Evolutionary conservation across 2,329 filamentous ascomycete genomes (phyloP), one percentile per base, ranked within the genome.

Genomic region (Sporothrix sp.): DNA sequence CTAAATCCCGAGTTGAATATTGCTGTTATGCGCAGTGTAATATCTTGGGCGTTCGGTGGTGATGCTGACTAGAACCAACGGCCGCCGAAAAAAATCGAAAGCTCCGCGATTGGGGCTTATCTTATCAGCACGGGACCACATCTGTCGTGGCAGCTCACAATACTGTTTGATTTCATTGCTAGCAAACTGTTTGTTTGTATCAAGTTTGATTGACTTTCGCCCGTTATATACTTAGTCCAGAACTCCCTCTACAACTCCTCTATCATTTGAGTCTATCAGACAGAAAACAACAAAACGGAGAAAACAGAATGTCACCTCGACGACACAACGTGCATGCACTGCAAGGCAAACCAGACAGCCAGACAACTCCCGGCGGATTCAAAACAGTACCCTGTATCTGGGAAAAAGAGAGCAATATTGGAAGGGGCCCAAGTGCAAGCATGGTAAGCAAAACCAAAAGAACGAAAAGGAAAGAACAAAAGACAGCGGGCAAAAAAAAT

Each of bases 71-170:
- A 32, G 42, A 6, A 30, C 18, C 14, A 23, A 7, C 7, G 14
- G 7, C 23, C 33, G 37, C 20, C 21, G 33, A 39, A 55, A 56
- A 56, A 57, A 55, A 49, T 50, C 30, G 23, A 38, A 11, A 14
- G 8, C 21, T 38, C n/a, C 18, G 21, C 16, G 18, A 32, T 30
- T 14, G n/a, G n/a, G n/a, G 8, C 54, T 53, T 57, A 57, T 57
- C 56, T 57, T 56, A 57, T 57, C 53, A 16, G 18, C 54, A 54
- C 53, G 50, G 43, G 51, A 52, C 37, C 44, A 23, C 44, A 33
- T 25, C 25, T 23, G 11, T 20, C 25, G 33, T 2, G 16, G 13
- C 23, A 30, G n/a, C n/a, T n/a, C n/a, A n/a, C n/a, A n/a, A n/a
- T n/a, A n/a, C n/a, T n/a, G n/a, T 28, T 10, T 28, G 25, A 28